phyloP scores from a whole-genome alignment of 768 basidiomycete species.

The Russula earlei region DNA sequence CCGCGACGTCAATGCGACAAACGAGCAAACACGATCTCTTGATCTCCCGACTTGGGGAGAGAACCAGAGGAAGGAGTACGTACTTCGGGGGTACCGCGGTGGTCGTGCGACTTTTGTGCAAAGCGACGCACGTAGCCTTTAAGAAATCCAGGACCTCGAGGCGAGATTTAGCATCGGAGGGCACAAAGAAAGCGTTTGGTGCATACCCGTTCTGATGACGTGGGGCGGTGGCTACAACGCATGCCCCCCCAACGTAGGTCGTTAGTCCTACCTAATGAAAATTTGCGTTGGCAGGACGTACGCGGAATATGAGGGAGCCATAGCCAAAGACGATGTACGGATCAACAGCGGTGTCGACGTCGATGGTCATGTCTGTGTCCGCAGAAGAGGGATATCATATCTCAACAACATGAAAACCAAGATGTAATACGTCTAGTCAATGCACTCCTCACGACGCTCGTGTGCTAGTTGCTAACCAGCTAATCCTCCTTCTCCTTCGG shows the following conservation, averaged over 20 bases:
- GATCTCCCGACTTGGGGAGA: not conserved
- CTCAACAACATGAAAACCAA: not conserved
- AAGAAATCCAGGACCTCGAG: conserved; percentile 65
- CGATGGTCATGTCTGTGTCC: too few relatives aligned
- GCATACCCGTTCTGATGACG: conserved; percentile 53
- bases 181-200: not conserved
- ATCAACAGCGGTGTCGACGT: too few relatives aligned
- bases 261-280: too few relatives aligned
- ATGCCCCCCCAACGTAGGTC: too few relatives aligned
- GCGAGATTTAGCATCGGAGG: not conserved
- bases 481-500: conserved; percentile 26
- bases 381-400: too few relatives aligned
- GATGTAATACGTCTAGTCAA: not conserved
- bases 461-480: not conserved
- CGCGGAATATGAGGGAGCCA: conserved; percentile 90
- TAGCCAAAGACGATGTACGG: conserved; percentile 83
- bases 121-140: conserved; percentile 89
- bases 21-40: too few relatives aligned
- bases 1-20: too few relatives aligned
- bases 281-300: conserved; percentile 22
- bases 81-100: conserved; percentile 83
- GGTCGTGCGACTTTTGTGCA: conserved; percentile 87
- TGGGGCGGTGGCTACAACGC: conserved; percentile 68
- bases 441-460: not conserved
- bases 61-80: not conserved